Evolutionary conservation across 2,329 filamentous ascomycete species (phyloP).

Genomic region (Claviceps sp.): DNA sequence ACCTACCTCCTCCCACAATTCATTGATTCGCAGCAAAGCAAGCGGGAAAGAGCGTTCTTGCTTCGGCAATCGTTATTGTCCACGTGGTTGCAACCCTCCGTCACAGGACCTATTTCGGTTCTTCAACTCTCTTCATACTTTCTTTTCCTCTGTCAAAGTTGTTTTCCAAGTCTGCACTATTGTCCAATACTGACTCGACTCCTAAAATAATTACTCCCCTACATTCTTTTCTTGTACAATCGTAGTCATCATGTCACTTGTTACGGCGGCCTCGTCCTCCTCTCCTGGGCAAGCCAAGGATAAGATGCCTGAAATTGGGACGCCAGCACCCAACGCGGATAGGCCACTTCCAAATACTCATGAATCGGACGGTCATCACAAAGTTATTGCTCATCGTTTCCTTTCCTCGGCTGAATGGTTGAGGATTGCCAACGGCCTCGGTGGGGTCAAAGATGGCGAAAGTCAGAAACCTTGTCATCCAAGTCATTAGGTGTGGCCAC

Average conservation of each 20-base stretch:
- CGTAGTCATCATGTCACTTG: not conserved
- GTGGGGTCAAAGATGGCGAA: slow-evolving; percentile 33
- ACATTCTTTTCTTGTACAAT: not conserved
- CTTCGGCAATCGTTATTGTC: not conserved
- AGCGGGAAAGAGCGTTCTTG: not conserved
- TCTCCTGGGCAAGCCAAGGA: not conserved
- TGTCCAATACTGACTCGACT: not conserved
- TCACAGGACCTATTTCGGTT: not conserved
- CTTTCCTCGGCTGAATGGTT: slow-evolving; percentile 32
- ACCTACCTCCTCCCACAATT: no score
- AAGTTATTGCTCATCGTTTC: slow-evolving; percentile 21
- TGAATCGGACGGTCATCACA: slow-evolving; percentile 7
- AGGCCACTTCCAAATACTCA: not conserved
- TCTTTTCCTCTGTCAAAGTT: not conserved
- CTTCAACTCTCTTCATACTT: not conserved
- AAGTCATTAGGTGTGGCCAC: slow-evolving; percentile 29
- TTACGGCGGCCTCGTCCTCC: not conserved
- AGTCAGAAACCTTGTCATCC: slow-evolving; percentile 28
- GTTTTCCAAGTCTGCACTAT: not conserved
- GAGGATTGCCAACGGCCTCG: slow-evolving; percentile 32
- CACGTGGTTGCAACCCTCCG: not conserved
- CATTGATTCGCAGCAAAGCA: not conserved
- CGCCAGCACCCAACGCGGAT: not conserved
- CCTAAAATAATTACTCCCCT: not conserved
- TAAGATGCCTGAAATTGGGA: not conserved